These are phyloP conservation scores for Geotrichum cucujoidarum DNA, from an alignment of 1,139 yeast species.

Conservation along the genomic window DNA sequence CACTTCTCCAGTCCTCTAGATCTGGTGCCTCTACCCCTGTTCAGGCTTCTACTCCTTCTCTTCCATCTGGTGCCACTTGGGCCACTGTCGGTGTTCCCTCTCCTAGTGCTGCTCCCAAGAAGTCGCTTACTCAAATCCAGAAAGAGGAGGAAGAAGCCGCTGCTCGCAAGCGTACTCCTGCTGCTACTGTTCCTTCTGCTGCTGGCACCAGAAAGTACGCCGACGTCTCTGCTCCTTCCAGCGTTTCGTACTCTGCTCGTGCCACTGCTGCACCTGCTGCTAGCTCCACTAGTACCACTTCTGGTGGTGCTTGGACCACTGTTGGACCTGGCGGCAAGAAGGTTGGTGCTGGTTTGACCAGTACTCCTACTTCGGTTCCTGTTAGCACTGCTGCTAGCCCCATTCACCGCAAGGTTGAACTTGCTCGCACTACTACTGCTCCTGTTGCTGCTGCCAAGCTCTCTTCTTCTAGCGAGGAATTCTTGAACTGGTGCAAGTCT, in stretches of 20 bases:
- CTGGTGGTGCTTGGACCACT: conserved; percentile 38
- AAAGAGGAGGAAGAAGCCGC: conserved; percentile 44
- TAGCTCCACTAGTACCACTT: conserved; percentile 23
- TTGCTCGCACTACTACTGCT: conserved; percentile 37
- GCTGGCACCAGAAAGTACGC: conserved; percentile 19
- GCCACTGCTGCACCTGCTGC: conserved; percentile 25
- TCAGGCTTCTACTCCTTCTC: conserved; percentile 27
- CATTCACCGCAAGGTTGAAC: conserved; percentile 25
- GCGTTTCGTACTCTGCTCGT: conserved; percentile 23
- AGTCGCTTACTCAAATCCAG: conserved; percentile 47
- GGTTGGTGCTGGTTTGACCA: conserved; percentile 25
- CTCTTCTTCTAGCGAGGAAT: conserved; percentile 48
- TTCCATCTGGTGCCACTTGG: conserved; percentile 56
- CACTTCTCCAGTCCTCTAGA: conserved; percentile 22
- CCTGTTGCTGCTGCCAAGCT: conserved; percentile 32
- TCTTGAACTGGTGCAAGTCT: conserved; percentile 77
- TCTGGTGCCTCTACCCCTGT: conserved; percentile 22
- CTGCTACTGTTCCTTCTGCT: conserved; percentile 7
- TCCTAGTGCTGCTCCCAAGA: conserved; percentile 33
- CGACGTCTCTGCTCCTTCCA: conserved; percentile 18
- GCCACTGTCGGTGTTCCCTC: conserved; percentile 37
- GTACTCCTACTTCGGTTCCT: conserved; percentile 27
- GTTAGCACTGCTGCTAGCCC: conserved; percentile 23
- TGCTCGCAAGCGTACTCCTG: conserved; percentile 30
- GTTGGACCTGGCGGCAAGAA: conserved; percentile 36